Evolutionary conservation across 2,329 filamentous ascomycete genomes (phyloP), one percentile per base, ranked within the genome.

Genomic region (Mollisia scopiformis): DNA sequence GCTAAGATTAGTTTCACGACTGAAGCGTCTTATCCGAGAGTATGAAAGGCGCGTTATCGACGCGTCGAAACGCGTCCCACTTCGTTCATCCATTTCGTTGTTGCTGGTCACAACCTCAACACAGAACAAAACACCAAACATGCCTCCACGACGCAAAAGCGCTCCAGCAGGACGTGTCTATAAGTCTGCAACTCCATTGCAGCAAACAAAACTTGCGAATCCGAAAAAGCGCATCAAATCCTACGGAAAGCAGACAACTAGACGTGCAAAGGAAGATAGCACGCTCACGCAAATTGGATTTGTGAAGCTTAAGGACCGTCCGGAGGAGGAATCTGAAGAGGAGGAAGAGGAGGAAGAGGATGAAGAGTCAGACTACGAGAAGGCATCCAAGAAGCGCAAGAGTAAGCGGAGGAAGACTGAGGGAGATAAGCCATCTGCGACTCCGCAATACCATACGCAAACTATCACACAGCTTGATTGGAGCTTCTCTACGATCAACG

Each of bases 231-330:
- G 59, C 16, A 47, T 72, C 16, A 65, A 52, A 43, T 66, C 60
- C 5, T 70, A 71, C 66, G 68, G 68, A 10, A 71, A 67, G 51
- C 56, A 66, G 46, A 39, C 59, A 7, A 52, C 57, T 14, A 27
- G 55, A n/a, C 55, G 56, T 47, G 69, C 63, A 33, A 43, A 43
- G 19, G 58, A 65, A 33, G 67, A 72, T 49, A 57, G 65, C 55
- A 73, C 70, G 1, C 68, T 73, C 19, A 73, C 71, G 23, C 71
- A 73, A 57, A 72, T 73, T 61, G 69, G 66, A 35, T 68, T 62
- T 35, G 52, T 69, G 16, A 62, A 53, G 39, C 35, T 67, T 30
- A 31, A 52, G 31, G 50, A 52, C 21, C 59, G 50, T 3, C 27
- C 31, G 5, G 50, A 35, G 6, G 28, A 62, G 13, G 37, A 31